phyloP scores from a whole-genome alignment of 768 basidiomycete species.

The Mycena olivaceomarginata region DNA sequence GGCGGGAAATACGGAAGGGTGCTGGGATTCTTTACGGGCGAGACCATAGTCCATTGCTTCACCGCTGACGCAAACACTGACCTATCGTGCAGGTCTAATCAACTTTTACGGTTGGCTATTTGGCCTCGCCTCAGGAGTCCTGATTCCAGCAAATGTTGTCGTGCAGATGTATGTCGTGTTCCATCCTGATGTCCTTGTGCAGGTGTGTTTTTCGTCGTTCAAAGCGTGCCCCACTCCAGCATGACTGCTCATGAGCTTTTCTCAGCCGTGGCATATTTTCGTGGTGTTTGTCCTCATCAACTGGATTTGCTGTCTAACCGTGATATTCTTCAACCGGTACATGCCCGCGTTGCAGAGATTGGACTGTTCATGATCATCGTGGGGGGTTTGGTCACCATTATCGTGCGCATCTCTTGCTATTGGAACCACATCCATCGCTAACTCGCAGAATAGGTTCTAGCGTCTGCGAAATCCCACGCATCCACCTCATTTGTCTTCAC shows the following conservation, averaged over 20 bases:
- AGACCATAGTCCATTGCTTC: neutral
- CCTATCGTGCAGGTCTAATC: neutral
- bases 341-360: neutral
- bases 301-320: slow-evolving; percentile 27
- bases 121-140: neutral
- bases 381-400: slow-evolving; percentile 34
- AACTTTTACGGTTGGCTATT: slow-evolving; percentile 1
- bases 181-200: neutral
- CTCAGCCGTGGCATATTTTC: neutral
- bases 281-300: slow-evolving; percentile 32
- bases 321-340: slow-evolving; percentile 35
- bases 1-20: slow-evolving; percentile 3
- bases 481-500: slow-evolving; percentile 33
- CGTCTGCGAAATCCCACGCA: slow-evolving; percentile 2
- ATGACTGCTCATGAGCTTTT: slow-evolving; percentile 14
- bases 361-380: slow-evolving; percentile 28
- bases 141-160: neutral
- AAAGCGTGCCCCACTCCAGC: neutral
- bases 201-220: neutral
- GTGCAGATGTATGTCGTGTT: neutral
- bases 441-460: too few relatives aligned
- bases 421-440: neutral
- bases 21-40: neutral
- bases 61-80: neutral
- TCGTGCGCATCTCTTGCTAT: slow-evolving; percentile 6